Percentiles rank a stretch among this genome's conserved stretches.
Conservation (phyloP, 805 yeast genomes). For the Kuraishia molischiana region DNA sequence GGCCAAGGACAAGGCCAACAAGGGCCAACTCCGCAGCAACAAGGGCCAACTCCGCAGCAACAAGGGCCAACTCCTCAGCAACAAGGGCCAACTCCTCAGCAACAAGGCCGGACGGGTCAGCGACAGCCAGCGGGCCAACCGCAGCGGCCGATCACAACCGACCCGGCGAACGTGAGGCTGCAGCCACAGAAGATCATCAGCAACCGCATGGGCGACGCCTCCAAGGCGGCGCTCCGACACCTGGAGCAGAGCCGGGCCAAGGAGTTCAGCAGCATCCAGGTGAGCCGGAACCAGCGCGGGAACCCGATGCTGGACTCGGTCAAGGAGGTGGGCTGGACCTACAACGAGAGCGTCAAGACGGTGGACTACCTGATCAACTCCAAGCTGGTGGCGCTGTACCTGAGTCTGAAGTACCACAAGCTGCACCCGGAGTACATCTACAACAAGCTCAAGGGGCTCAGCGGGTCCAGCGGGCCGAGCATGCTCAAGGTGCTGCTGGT, state of each 20-base stretch:
- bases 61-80: too few relatives aligned
- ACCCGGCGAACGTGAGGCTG: background rate
- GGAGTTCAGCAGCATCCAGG: slow-evolving; percentile 30
- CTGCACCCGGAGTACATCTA: slow-evolving; percentile 67
- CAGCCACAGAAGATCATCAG: background rate
- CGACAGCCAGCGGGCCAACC: too few relatives aligned
- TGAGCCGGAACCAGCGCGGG: slow-evolving; percentile 59
- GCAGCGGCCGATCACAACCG: background rate
- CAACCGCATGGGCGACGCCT: background rate
- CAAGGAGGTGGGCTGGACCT: slow-evolving; percentile 44
- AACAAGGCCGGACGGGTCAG: too few relatives aligned
- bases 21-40: background rate
- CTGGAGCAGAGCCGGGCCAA: slow-evolving; percentile 1
- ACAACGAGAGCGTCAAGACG: slow-evolving; percentile 33
- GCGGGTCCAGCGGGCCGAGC: slow-evolving; percentile 12
- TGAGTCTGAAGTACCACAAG: slow-evolving; percentile 65
- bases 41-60: background rate
- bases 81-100: too few relatives aligned
- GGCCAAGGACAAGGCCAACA: too few relatives aligned
- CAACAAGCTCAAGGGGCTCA: slow-evolving; percentile 35
- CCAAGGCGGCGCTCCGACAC: slow-evolving; percentile 3
- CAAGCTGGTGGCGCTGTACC: slow-evolving; percentile 45
- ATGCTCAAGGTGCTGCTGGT: slow-evolving; percentile 45
- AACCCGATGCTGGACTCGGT: slow-evolving; percentile 56
- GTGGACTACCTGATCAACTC: slow-evolving; percentile 61